These are phyloP conservation scores for Allomyces macrogynus DNA, from an alignment of 192 early-diverging fungal species.

Conservation along the genomic window DNA sequence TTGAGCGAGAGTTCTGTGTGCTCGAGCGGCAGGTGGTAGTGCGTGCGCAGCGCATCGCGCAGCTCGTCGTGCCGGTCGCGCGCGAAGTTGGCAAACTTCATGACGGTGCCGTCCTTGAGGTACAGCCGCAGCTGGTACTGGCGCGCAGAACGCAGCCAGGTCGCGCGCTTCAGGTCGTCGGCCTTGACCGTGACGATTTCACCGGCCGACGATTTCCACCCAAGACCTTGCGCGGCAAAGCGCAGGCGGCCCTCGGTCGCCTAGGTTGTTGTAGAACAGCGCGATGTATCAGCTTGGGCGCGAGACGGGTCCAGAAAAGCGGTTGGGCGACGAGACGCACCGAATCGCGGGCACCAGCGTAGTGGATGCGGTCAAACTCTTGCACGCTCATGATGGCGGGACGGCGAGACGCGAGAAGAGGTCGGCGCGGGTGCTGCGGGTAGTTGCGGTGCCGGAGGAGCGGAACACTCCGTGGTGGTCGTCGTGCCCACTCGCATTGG, in stretches of 20 bases:
- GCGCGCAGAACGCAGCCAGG: conserved; percentile 67
- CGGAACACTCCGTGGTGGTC: too few species aligned
- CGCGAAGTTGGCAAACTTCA: conserved; percentile 79
- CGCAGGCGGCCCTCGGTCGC: neutral
- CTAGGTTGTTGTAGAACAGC: neutral
- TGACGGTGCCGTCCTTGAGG: conserved; percentile 45
- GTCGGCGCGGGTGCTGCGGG: too few species aligned
- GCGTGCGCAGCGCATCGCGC: conserved; percentile 37
- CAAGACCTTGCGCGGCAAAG: conserved; percentile 35
- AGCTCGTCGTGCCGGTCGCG: conserved; percentile 58
- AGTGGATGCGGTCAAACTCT: conserved; percentile 1
- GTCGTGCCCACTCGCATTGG: too few species aligned
- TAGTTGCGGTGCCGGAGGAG: too few species aligned
- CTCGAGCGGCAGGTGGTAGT: conserved; percentile 59
- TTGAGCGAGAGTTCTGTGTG: conserved; percentile 63
- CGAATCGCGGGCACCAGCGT: neutral
- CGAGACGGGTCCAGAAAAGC: neutral
- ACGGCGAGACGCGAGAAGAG: too few species aligned
- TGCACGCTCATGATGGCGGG: neutral
- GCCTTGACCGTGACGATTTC: conserved; percentile 33
- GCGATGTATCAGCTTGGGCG: neutral
- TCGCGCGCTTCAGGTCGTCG: conserved; percentile 47
- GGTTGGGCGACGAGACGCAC: neutral
- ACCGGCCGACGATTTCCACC: conserved; percentile 44
- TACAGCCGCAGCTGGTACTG: conserved; percentile 64